Conservation (phyloP, 2,329 filamentous ascomycete species). For the Fusarium ambrosium region DNA sequence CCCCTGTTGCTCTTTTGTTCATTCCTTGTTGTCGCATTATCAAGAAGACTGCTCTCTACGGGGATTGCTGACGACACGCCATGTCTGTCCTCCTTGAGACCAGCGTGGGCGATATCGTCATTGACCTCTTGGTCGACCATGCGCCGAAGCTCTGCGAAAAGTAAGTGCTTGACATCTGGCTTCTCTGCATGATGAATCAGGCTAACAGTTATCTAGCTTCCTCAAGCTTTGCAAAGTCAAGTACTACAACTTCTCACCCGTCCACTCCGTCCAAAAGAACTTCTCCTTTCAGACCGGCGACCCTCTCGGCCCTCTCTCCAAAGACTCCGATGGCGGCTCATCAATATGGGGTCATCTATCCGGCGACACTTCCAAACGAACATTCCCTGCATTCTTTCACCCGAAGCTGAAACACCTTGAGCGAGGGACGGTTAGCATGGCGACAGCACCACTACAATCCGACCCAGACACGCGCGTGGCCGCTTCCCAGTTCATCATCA, state of each 20-base stretch:
- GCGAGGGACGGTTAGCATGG: slow-evolving; percentile 96
- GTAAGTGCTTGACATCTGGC: slow-evolving; percentile 68
- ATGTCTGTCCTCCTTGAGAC: slow-evolving; percentile 98
- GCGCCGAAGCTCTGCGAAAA: slow-evolving; percentile 95
- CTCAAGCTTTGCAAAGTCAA: slow-evolving; percentile 98
- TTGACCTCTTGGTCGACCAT: slow-evolving; percentile 90
- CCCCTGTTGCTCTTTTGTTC: background rate
- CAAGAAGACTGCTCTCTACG: background rate
- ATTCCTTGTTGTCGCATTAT: background rate
- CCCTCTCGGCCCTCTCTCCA: slow-evolving; percentile 86
- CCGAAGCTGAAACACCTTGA: slow-evolving; percentile 90
- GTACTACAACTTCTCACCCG: slow-evolving; percentile 97
- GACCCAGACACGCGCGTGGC: slow-evolving; percentile 87
- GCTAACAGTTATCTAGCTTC: slow-evolving; percentile 76
- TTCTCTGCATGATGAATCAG: slow-evolving; percentile 28
- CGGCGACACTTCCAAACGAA: slow-evolving; percentile 75
- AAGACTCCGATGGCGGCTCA: slow-evolving; percentile 89
- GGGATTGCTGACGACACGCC: background rate
- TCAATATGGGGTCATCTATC: slow-evolving; percentile 92
- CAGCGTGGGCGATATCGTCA: slow-evolving; percentile 91
- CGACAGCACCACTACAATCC: slow-evolving; percentile 81
- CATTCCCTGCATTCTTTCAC: slow-evolving; percentile 87
- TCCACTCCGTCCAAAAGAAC: slow-evolving; percentile 92
- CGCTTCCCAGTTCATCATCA: slow-evolving; percentile 94
- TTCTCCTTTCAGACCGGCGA: slow-evolving; percentile 98